Conservation (phyloP, 176 grass and related monocot species). For the Musa acuminata region DNA sequence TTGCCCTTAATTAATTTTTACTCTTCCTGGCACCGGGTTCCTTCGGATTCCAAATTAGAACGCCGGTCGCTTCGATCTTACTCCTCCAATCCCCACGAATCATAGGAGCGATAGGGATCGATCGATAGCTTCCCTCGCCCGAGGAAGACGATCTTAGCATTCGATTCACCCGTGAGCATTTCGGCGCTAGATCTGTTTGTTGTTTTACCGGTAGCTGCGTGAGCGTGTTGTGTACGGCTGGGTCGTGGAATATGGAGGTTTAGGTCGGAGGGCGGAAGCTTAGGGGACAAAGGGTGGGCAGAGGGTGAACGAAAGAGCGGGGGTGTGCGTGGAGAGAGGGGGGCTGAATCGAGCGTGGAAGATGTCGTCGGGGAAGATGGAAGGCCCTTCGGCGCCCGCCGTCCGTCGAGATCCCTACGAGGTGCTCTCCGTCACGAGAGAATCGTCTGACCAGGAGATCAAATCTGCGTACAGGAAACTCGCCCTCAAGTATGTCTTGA, state of each 20-base stretch:
- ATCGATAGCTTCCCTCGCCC: too few relatives aligned
- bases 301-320: not conserved
- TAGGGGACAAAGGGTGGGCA: not conserved
- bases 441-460: slow-evolving; percentile 96
- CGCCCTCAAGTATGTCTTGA: slow-evolving; percentile 59
- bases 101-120: too few relatives aligned
- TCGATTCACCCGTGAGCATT: too few relatives aligned
- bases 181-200: too few relatives aligned
- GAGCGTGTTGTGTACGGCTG: not conserved
- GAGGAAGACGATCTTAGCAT: too few relatives aligned
- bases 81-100: too few relatives aligned
- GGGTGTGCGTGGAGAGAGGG: not conserved
- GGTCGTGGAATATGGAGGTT: not conserved
- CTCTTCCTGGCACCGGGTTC: too few relatives aligned
- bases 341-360: not conserved
- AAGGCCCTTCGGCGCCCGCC: slow-evolving; percentile 73
- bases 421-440: slow-evolving; percentile 69
- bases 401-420: slow-evolving; percentile 88
- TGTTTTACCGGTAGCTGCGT: too few relatives aligned
- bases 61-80: too few relatives aligned
- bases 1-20: too few relatives aligned
- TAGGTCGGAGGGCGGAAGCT: too few relatives aligned
- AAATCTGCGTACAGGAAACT: slow-evolving; percentile 96
- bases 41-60: too few relatives aligned
- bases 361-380: slow-evolving; percentile 90